Conservation (phyloP, 441 rosid species). For the Gossypium schwendimanii region DNA sequence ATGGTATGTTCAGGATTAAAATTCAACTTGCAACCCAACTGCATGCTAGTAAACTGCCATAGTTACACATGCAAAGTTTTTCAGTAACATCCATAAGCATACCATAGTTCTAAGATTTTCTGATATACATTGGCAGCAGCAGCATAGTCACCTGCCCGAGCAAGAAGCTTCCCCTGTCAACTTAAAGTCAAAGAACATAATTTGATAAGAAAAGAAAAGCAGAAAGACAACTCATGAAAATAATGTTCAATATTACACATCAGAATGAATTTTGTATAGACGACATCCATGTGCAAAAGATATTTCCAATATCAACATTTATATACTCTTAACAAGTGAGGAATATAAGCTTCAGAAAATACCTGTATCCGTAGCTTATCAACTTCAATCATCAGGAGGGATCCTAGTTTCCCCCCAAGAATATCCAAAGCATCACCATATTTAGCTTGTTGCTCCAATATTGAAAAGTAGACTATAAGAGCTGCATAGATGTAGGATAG, state of each 20-base stretch:
- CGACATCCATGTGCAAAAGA: neutral
- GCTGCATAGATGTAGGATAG: conserved; percentile 42
- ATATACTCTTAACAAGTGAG: neutral
- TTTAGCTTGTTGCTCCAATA: conserved; percentile 85
- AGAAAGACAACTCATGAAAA: neutral
- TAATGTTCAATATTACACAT: neutral
- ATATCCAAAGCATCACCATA: conserved; percentile 77
- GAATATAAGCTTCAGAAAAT: conserved; percentile 30
- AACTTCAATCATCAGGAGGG: conserved; percentile 80
- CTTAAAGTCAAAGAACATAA: conserved; percentile 64
- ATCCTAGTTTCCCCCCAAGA: conserved; percentile 79
- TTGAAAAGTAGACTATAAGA: conserved; percentile 80
- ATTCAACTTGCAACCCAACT: neutral
- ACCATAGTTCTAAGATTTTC: conserved; percentile 81
- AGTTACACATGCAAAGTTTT: conserved; percentile 7
- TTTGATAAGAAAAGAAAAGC: conserved; percentile 33
- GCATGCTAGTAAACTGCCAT: neutral
- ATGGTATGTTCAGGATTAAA: conserved; percentile 1
- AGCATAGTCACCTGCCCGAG: conserved; percentile 66
- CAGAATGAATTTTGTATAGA: neutral
- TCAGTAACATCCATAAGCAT: conserved; percentile 19
- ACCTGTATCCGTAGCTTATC: conserved; percentile 93
- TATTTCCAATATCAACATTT: neutral
- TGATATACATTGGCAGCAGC: conserved; percentile 57
- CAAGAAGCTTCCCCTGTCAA: conserved; percentile 99